A percentile compares a stretch with the other conserved stretches of the same genome.
Conservation (phyloP, 2,329 filamentous ascomycete genomes). For the Stagonosporopsis cucurbitacearum region DNA sequence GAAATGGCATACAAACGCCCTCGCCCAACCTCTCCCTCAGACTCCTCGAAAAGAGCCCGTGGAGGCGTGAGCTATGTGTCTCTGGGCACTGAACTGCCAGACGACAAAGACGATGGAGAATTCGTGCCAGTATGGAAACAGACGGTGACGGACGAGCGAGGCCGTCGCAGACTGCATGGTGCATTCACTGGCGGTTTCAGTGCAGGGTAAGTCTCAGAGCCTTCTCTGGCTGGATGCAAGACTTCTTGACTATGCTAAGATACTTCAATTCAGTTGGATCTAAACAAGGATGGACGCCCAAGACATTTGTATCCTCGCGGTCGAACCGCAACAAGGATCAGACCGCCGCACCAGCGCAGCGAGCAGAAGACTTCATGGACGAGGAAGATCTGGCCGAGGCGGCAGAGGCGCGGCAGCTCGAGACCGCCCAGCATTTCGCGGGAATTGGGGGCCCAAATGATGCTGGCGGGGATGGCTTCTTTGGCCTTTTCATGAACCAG, state of each 20-base stretch:
- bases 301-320: constrained; percentile 90
- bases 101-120: constrained; percentile 85
- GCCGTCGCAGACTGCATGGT: constrained; percentile 88
- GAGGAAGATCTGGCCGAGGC: constrained; percentile 91
- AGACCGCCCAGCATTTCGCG: constrained; percentile 76
- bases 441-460: constrained; percentile 73
- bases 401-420: constrained; percentile 75
- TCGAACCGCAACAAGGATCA: constrained; percentile 75
- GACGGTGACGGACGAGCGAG: constrained; percentile 91
- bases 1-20: constrained; percentile 46
- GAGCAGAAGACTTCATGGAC: constrained; percentile 95
- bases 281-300: constrained; percentile 96
- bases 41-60: constrained; percentile 76
- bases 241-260: constrained; percentile 58
- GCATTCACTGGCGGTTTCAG: constrained; percentile 97
- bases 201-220: constrained; percentile 73
- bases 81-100: constrained; percentile 78
- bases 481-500: constrained; percentile 73
- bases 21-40: constrained; percentile 36
- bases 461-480: constrained; percentile 61
- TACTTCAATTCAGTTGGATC: constrained; percentile 99
- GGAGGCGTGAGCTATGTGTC: constrained; percentile 50
- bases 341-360: constrained; percentile 67
- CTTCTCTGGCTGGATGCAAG: constrained; percentile 26
- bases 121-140: constrained; percentile 98